A percentile compares a stretch with the other conserved stretches of the same genome.
phyloP scores from a whole-genome alignment of 495 filamentous ascomycete species.

The Trichocladium uniseriatum region DNA sequence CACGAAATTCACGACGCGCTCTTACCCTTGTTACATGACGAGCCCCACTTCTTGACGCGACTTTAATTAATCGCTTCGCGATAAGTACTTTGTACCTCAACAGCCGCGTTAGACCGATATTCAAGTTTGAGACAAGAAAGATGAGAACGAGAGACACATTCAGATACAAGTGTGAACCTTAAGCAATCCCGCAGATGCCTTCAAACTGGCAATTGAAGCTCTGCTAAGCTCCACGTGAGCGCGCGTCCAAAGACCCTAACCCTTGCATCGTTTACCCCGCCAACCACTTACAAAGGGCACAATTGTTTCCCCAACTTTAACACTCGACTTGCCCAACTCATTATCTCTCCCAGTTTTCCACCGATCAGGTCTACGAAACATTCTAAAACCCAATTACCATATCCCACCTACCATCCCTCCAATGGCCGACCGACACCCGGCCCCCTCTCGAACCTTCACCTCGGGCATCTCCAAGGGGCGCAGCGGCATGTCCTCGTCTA shows the following conservation, averaged over 20 bases:
- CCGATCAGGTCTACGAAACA: not conserved
- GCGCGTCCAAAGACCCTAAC: constrained; percentile 10
- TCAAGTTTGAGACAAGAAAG: too few relatives aligned
- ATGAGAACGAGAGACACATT: not conserved
- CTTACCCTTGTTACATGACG: constrained; percentile 23
- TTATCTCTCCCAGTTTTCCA: not conserved
- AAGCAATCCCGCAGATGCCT: not conserved
- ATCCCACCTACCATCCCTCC: too few relatives aligned
- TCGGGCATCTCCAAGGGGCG: constrained; percentile 3
- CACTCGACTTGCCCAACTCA: not conserved
- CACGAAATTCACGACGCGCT: constrained; percentile 23
- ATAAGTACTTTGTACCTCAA: constrained; percentile 5
- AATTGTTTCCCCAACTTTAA: too few relatives aligned
- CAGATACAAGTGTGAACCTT: not conserved
- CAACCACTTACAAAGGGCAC: not conserved
- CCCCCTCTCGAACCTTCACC: not conserved
- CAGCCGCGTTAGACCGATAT: too few relatives aligned
- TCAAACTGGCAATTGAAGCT: too few relatives aligned
- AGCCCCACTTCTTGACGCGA: constrained; percentile 26
- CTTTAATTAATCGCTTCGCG: constrained; percentile 18
- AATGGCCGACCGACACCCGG: constrained; percentile 7
- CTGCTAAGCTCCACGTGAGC: too few relatives aligned
- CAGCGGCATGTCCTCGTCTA: constrained; percentile 1
- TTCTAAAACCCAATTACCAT: not conserved
- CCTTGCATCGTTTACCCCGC: constrained; percentile 7